Percentiles rank a stretch among this genome's conserved stretches.
These are phyloP conservation scores for Solanum okadae DNA, from an alignment of 257 asterid species.

Conservation along the genomic window DNA sequence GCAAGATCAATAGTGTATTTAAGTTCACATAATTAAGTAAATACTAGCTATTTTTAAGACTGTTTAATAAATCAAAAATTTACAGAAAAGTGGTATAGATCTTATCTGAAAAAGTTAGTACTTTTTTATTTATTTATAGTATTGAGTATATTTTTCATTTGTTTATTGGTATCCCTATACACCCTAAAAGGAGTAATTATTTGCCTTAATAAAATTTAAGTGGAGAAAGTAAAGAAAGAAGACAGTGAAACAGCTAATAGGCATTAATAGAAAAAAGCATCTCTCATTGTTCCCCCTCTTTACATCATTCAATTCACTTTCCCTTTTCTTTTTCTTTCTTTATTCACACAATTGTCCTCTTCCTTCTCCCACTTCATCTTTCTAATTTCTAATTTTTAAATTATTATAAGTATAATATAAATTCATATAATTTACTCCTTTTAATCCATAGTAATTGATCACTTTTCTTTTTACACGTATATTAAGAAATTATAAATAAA, in stretches of 20 bases:
- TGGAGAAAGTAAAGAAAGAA: neutral
- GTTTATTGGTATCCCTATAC: too few species aligned
- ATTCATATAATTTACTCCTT: too few species aligned
- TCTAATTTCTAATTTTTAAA: neutral
- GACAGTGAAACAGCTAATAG: neutral
- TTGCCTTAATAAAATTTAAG: neutral
- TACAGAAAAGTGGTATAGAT: neutral
- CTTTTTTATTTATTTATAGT: too few species aligned
- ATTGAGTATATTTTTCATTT: neutral
- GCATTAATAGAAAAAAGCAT: neutral
- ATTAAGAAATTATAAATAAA: too few species aligned
- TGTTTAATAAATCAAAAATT: too few species aligned
- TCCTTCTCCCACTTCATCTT: neutral
- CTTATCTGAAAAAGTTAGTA: neutral
- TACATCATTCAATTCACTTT: conserved; percentile 4
- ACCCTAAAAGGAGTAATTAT: neutral
- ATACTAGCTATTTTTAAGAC: too few species aligned
- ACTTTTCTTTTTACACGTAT: too few species aligned
- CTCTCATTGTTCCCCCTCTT: conserved; percentile 1
- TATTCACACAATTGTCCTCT: neutral
- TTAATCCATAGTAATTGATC: too few species aligned
- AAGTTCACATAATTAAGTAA: too few species aligned
- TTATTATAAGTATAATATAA: too few species aligned
- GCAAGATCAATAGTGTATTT: too few species aligned
- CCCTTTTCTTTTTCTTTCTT: conserved; percentile 7